These are phyloP conservation scores for Mycena belliarum DNA, from an alignment of 768 basidiomycete genomes.

Conservation along the genomic window DNA sequence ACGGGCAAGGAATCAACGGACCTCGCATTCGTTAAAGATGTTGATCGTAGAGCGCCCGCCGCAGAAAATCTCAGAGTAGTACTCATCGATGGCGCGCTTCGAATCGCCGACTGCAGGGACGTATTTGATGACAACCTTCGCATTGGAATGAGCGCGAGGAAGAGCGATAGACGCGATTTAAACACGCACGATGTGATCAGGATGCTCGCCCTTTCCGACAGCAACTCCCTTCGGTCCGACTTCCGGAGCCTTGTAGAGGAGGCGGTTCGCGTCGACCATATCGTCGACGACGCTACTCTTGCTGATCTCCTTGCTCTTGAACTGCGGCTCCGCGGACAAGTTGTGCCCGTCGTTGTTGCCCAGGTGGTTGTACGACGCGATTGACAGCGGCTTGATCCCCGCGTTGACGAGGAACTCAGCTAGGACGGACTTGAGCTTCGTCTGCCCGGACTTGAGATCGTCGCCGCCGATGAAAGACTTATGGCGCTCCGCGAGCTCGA, in stretches of 20 bases:
- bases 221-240: constrained; percentile 49
- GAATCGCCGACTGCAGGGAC: constrained; percentile 95
- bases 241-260: constrained; percentile 84
- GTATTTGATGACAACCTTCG: constrained; percentile 84
- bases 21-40: constrained; percentile 97
- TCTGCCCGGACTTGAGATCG: constrained; percentile 97
- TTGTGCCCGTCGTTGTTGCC: constrained; percentile 98
- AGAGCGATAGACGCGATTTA: neutral
- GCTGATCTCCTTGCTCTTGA: constrained; percentile 97
- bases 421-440: constrained; percentile 93
- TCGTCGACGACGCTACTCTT: constrained; percentile 97
- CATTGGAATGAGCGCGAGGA: neutral
- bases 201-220: constrained; percentile 89
- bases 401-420: constrained; percentile 99
- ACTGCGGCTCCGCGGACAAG: constrained; percentile 86
- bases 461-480: constrained; percentile 95
- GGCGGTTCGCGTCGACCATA: constrained; percentile 89
- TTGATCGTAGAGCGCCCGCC: constrained; percentile 92
- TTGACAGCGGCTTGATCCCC: constrained; percentile 95
- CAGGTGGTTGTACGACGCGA: constrained; percentile 97
- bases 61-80: constrained; percentile 96
- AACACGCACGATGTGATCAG: constrained; percentile 73
- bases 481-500: constrained; percentile 86
- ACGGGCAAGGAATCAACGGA: constrained; percentile 28
- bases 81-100: constrained; percentile 99